Evolutionary conservation across 495 filamentous ascomycete species (phyloP), one percentile per base, ranked within the genome.

Genomic region (Penicillium odoratum): DNA sequence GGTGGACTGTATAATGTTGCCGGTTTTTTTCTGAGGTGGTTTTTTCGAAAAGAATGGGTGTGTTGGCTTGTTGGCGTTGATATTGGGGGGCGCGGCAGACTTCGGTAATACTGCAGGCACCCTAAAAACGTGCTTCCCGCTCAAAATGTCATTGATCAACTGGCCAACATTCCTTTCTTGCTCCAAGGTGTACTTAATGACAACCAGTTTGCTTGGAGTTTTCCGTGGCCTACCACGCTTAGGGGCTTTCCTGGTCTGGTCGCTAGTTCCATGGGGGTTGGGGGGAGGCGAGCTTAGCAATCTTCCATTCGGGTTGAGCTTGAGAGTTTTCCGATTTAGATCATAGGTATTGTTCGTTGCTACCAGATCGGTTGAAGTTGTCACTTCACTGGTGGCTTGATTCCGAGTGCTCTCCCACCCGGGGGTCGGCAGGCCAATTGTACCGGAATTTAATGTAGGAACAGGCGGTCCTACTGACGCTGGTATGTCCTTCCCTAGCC

Each of bases 11-110:
- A 34, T 13, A 0, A 10, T 2, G 18, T 66, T 60, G 2, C 51
- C 13, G 10, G 29, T 18, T 1, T 21, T n/a, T 28, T 68, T 72
- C 11, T 51, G 57, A 3, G 63, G 7, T 4, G 63, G 7, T n/a
- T 73, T 77, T 42, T 78, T 78, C 49, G 79, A 51, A 65, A 97
- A 97, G 65, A 97, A 96, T 0, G 92, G 92, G 73, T 96, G 92
- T 0, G 88, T 88, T 3, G 82, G 57, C 64, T 90, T 95, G 25
- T 72, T 64, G n/a, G 36, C 55, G 38, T 53, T 57, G 7, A 63
- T 30, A n/a, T n/a, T 13, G 38, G 52, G 25, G 7, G 61, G 45
- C 13, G 60, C 28, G 29, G 55, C 15, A 25, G 53, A 44, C 18
- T 28, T 43, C 15, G 44, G 25, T 26, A 51, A 29, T 26, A 48